These are phyloP conservation scores for Suhomyces choctaworum DNA, from an alignment of 1,139 yeast species.

Conservation along the genomic window DNA sequence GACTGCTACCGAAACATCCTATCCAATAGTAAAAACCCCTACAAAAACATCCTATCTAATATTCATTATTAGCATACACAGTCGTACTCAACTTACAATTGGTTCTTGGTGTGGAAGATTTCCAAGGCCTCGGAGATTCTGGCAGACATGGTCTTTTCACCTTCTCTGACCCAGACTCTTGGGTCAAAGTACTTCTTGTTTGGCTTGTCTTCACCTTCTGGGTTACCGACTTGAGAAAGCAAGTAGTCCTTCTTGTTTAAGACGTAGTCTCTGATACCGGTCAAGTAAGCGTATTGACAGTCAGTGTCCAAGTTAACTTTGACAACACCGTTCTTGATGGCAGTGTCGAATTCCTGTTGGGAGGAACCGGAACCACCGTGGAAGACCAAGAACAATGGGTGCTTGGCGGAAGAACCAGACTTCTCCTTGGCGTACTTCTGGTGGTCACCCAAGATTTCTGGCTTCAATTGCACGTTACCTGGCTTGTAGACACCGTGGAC, in stretches of 20 bases:
- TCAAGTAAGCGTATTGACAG: conserved; percentile 96
- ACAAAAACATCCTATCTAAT: conserved; percentile 2
- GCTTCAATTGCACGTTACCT: conserved; percentile 94
- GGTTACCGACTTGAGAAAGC: conserved; percentile 91
- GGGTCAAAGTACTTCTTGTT: conserved; percentile 99
- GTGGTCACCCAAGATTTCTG: conserved; percentile 94
- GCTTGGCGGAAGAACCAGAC: conserved; percentile 51
- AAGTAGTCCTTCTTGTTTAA: conserved; percentile 95
- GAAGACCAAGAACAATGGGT: conserved; percentile 96
- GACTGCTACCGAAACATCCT: no score
- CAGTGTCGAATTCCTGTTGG: conserved; percentile 87
- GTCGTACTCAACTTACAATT: conserved; percentile 39
- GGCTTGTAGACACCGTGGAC: conserved; percentile 99
- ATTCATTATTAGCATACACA: conserved; percentile 5
- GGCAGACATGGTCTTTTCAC: conserved; percentile 95
- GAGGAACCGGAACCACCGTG: conserved; percentile 99
- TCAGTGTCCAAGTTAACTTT: conserved; percentile 99
- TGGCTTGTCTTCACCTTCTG: conserved; percentile 98
- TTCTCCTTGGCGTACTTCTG: conserved; percentile 79
- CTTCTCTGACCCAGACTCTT: conserved; percentile 99
- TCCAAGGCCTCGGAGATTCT: conserved; percentile 84
- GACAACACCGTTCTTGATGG: conserved; percentile 91
- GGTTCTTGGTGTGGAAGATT: conserved; percentile 79
- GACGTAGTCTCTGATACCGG: conserved; percentile 96
- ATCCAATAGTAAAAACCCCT: no score